Evolutionary conservation across 2,329 filamentous ascomycete species (phyloP).

Genomic region (Meredithiella fracta): DNA sequence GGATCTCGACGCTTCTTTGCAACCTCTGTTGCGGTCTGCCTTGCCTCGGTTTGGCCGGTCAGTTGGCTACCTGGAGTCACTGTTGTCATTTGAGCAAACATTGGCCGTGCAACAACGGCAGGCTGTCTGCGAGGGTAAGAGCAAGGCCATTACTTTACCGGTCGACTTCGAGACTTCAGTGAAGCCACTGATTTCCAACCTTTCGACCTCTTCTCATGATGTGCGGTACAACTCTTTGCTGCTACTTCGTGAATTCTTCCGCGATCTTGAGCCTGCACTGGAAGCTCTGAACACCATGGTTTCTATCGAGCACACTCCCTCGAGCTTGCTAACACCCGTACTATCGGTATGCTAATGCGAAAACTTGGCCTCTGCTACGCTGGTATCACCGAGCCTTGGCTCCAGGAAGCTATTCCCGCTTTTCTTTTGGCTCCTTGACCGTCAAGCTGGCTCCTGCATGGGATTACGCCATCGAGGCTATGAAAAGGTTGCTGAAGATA

Average conservation of each 20-base stretch:
- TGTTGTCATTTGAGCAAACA: conserved; percentile 14
- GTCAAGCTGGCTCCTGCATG: conserved; percentile 72
- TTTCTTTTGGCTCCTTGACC: conserved; percentile 85
- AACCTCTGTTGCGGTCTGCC: conserved; percentile 47
- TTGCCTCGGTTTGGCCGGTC: conserved; percentile 49
- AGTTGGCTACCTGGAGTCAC: conserved; percentile 43
- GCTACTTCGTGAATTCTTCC: conserved; percentile 48
- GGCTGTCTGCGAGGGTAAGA: neutral
- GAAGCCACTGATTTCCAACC: conserved; percentile 50
- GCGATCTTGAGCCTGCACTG: conserved; percentile 18
- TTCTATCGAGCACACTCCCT: conserved; percentile 66
- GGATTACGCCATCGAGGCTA: conserved; percentile 62
- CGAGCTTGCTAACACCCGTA: conserved; percentile 57
- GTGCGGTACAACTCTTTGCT: conserved; percentile 58
- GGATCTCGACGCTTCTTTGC: conserved; percentile 44
- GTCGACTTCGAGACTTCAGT: conserved; percentile 44
- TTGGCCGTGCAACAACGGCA: conserved; percentile 2
- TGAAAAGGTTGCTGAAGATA: conserved; percentile 57
- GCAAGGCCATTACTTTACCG: neutral
- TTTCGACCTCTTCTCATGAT: conserved; percentile 58
- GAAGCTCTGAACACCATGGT: conserved; percentile 40
- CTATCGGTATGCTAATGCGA: conserved; percentile 70
- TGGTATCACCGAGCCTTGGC: conserved; percentile 42
- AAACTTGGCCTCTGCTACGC: conserved; percentile 54
- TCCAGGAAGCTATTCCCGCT: conserved; percentile 55